Conservation (phyloP, 768 basidiomycete species). For the Tephrocybe sp. region DNA sequence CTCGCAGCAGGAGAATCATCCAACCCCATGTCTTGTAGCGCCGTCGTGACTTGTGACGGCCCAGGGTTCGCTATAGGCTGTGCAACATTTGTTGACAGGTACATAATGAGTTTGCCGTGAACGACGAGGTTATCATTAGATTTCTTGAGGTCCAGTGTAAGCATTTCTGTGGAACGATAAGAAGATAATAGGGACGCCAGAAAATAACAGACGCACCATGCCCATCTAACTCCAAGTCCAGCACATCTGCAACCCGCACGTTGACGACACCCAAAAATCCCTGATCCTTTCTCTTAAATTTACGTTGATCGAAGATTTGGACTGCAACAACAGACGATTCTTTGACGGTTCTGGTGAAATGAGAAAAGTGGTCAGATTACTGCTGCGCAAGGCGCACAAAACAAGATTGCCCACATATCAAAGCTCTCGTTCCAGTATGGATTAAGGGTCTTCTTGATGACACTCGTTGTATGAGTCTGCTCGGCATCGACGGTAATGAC, state of each 20-base stretch:
- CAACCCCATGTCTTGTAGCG: constrained; percentile 62
- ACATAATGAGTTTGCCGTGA: constrained; percentile 96
- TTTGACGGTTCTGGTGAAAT: constrained; percentile 74
- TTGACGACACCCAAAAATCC: constrained; percentile 99
- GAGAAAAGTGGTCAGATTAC: constrained; percentile 1
- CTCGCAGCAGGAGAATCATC: constrained; percentile 61
- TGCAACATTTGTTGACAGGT: constrained; percentile 88
- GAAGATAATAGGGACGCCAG: background rate
- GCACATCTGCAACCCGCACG: constrained; percentile 83
- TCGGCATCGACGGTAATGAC: constrained; percentile 98
- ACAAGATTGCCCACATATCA: constrained; percentile 70
- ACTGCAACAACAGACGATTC: constrained; percentile 98
- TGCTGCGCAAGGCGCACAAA: constrained; percentile 1
- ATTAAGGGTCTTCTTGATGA: constrained; percentile 94
- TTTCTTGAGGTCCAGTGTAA: constrained; percentile 95
- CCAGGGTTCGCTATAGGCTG: constrained; percentile 86
- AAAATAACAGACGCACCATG: constrained; percentile 66
- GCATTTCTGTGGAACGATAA: constrained; percentile 68
- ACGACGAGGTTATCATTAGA: constrained; percentile 99
- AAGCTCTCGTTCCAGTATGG: constrained; percentile 99
- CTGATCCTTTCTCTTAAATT: constrained; percentile 98
- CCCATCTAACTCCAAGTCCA: constrained; percentile 90
- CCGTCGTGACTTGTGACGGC: constrained; percentile 64
- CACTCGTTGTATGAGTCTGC: constrained; percentile 95
- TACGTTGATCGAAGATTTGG: constrained; percentile 98